Evolutionary conservation across 2,329 filamentous ascomycete genomes (phyloP).

Genomic region (Ceratocystis cacaofunesta): DNA sequence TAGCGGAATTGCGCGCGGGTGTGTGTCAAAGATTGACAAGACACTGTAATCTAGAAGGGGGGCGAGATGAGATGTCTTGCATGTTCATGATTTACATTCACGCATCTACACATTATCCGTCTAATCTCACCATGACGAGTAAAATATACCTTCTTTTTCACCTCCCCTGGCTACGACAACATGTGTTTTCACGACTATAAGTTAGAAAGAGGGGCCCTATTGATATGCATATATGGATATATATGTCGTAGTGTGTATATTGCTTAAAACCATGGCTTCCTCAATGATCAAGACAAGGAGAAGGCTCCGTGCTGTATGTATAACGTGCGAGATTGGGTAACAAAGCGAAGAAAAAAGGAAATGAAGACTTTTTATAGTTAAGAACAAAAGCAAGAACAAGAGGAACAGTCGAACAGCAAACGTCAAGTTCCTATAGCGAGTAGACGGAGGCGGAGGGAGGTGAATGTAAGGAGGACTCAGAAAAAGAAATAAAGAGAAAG

Average conservation of each 20-base stretch:
- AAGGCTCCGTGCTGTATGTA: background rate
- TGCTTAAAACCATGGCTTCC: too few relatives aligned
- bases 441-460: background rate
- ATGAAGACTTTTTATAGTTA: background rate
- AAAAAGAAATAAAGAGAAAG: background rate
- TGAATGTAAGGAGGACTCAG: background rate
- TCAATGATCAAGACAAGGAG: background rate
- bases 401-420: background rate
- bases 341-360: background rate
- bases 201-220: too few relatives aligned
- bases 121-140: too few relatives aligned
- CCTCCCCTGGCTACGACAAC: too few relatives aligned
- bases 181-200: too few relatives aligned
- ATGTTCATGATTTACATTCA: too few relatives aligned
- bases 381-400: background rate
- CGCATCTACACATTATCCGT: too few relatives aligned
- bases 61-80: background rate
- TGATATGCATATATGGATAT: too few relatives aligned
- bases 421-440: background rate
- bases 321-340: background rate
- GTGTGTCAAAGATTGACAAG: background rate
- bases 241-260: too few relatives aligned
- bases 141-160: too few relatives aligned
- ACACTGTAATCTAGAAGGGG: too few relatives aligned
- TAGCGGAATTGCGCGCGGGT: constrained; percentile 21